phyloP scores from a whole-genome alignment of 805 yeast species.

The Yarrowia alimentaria region DNA sequence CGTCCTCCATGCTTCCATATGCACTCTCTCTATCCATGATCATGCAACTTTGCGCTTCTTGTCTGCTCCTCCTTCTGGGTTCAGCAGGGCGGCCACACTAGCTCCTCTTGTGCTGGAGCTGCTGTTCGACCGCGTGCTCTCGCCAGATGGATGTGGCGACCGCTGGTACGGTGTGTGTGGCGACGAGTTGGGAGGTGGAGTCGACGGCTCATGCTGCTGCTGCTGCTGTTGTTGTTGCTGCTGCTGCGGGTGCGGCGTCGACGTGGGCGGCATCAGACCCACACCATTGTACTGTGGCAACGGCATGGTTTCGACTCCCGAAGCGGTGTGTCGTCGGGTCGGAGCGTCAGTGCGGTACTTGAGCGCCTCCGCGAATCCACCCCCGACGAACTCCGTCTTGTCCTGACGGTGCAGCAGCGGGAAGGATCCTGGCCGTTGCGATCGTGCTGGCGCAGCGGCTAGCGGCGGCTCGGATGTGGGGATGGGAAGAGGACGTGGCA shows the following conservation, averaged over 20 bases:
- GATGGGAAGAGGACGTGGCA: no score
- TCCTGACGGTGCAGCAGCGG: constrained; percentile 30
- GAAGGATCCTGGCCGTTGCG: constrained; percentile 36
- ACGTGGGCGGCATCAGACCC: no score
- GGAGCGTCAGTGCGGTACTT: constrained; percentile 23
- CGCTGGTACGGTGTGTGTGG: constrained; percentile 28
- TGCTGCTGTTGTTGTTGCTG: no score
- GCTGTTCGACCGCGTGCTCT: constrained; percentile 19
- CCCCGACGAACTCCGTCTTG: constrained; percentile 25
- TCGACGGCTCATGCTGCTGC: constrained; percentile 25
- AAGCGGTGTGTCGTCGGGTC: constrained; percentile 16
- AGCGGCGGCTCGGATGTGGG: neutral
- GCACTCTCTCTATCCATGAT: no score
- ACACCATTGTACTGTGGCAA: constrained; percentile 11
- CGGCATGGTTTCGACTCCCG: constrained; percentile 26
- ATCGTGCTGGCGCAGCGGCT: constrained; percentile 32
- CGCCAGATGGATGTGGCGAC: constrained; percentile 25
- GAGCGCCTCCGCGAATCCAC: constrained; percentile 25
- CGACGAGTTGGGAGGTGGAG: constrained; percentile 26
- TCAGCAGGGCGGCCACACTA: constrained; percentile 19
- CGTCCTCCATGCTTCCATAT: no score
- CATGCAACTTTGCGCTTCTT: constrained; percentile 23
- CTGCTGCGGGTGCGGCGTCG: constrained; percentile 19
- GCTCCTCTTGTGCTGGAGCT: constrained; percentile 18
- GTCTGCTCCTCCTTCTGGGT: constrained; percentile 25